These are phyloP conservation scores for Gloeopeniophorella convolvens DNA, from an alignment of 768 basidiomycete genomes.

Conservation along the genomic window DNA sequence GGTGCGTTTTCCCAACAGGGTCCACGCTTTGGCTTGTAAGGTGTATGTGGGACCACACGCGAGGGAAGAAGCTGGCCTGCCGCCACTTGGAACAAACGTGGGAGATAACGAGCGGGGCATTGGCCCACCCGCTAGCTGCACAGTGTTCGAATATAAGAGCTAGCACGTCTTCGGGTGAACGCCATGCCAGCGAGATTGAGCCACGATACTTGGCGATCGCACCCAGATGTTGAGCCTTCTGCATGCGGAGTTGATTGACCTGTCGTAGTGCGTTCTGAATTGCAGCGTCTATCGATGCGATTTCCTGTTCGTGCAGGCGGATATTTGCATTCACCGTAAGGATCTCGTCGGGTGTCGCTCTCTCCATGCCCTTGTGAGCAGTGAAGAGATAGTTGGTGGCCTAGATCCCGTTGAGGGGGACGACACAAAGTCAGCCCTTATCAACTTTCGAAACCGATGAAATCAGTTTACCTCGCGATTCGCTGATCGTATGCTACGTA, in stretches of 20 bases:
- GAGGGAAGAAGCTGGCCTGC: constrained; percentile 42
- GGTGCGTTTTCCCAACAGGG: constrained; percentile 35
- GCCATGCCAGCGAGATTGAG: constrained; percentile 48
- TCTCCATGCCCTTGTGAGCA: background rate
- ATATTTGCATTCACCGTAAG: constrained; percentile 22
- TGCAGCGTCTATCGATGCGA: constrained; percentile 36
- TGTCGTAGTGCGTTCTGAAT: constrained; percentile 36
- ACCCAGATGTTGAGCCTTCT: constrained; percentile 37
- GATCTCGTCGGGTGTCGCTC: constrained; percentile 20
- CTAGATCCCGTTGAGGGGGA: too few species aligned
- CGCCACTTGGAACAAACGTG: constrained; percentile 58
- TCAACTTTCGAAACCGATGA: too few species aligned
- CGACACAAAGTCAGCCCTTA: too few species aligned
- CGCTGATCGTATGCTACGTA: too few species aligned
- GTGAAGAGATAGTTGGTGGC: too few species aligned
- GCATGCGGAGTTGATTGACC: constrained; percentile 38
- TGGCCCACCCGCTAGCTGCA: constrained; percentile 44
- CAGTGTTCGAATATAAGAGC: constrained; percentile 48
- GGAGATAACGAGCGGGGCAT: constrained; percentile 48
- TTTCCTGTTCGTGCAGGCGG: constrained; percentile 34
- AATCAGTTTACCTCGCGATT: too few species aligned
- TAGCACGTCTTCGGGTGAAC: constrained; percentile 49
- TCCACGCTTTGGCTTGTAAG: constrained; percentile 41
- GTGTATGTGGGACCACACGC: constrained; percentile 52
- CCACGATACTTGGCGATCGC: constrained; percentile 40